Conservation (phyloP, 2,329 filamentous ascomycete species). For the Botrytis medusae region DNA sequence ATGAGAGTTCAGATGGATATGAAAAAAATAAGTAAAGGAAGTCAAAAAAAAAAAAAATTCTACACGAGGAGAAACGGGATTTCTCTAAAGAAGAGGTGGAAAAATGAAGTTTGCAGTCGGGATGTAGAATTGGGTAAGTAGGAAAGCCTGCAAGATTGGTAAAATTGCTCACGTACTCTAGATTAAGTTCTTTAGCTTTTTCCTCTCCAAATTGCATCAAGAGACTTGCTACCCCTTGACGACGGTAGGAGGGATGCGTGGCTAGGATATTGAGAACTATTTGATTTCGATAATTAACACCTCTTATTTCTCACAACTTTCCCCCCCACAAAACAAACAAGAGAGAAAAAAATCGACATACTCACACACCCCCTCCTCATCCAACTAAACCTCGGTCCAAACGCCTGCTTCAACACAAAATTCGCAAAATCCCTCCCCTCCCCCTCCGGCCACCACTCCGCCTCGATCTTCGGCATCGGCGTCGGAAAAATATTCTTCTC, state of each 20-base stretch:
- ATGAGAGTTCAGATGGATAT: no score
- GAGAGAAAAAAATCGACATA: background rate
- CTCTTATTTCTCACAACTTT: background rate
- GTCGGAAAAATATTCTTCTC: slow-evolving; percentile 4
- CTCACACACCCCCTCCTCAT: background rate
- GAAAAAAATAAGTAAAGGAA: no score
- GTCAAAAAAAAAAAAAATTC: no score
- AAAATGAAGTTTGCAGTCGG: background rate
- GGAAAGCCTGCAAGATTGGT: no score
- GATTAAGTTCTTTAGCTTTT: slow-evolving; percentile 3
- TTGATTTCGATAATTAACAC: background rate
- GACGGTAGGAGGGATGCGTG: slow-evolving; percentile 7
- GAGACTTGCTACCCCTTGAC: background rate
- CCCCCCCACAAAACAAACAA: background rate
- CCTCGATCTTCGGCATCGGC: slow-evolving; percentile 6
- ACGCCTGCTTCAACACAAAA: background rate
- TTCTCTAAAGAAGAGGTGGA: background rate
- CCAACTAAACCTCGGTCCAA: background rate
- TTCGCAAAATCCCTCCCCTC: slow-evolving; percentile 7
- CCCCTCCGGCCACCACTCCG: slow-evolving; percentile 1
- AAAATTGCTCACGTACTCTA: background rate
- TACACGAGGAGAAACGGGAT: background rate
- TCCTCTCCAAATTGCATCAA: slow-evolving; percentile 1
- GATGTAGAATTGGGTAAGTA: background rate
- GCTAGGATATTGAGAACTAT: slow-evolving; percentile 6